Evolutionary conservation across 2,329 filamentous ascomycete genomes (phyloP).

Genomic region (Teratosphaeriaceae sp.): DNA sequence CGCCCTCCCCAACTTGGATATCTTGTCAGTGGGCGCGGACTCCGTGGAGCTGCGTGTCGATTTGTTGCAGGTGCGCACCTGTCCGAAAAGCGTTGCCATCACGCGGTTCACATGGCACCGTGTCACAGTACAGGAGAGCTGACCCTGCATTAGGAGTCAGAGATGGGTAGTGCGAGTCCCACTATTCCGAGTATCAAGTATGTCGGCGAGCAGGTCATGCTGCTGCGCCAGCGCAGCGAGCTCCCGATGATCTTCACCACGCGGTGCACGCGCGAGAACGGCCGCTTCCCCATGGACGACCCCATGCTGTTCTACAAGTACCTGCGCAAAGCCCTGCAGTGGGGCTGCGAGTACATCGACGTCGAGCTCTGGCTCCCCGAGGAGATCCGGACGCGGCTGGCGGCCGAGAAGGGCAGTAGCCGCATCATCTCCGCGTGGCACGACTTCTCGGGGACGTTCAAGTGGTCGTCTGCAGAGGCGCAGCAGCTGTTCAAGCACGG

Average conservation of each 20-base stretch:
- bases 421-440: conserved; percentile 90
- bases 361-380: conserved; percentile 84
- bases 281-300: conserved; percentile 76
- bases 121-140: too few relatives aligned
- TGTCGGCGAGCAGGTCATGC: conserved; percentile 80
- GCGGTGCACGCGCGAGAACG: conserved; percentile 73
- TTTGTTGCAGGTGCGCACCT: conserved; percentile 67
- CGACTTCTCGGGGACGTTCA: conserved; percentile 78
- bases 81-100: too few relatives aligned
- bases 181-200: conserved; percentile 70
- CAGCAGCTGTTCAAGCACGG: conserved; percentile 66
- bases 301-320: conserved; percentile 70
- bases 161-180: not conserved
- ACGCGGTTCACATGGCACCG: too few relatives aligned
- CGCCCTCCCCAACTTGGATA: conserved; percentile 77
- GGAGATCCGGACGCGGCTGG: conserved; percentile 60
- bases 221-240: conserved; percentile 74
- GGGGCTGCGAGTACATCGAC: conserved; percentile 86
- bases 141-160: not conserved
- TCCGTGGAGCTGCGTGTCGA: conserved; percentile 82
- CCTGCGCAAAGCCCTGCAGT: conserved; percentile 76
- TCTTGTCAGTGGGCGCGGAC: conserved; percentile 78
- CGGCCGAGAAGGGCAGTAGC: conserved; percentile 66
- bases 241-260: conserved; percentile 88
- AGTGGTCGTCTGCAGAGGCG: conserved; percentile 70